Percentiles rank a stretch among this genome's conserved stretches.
These are phyloP conservation scores for Brachypodium distachyon DNA, from an alignment of 202 grass and related monocot species.

Conservation along the genomic window DNA sequence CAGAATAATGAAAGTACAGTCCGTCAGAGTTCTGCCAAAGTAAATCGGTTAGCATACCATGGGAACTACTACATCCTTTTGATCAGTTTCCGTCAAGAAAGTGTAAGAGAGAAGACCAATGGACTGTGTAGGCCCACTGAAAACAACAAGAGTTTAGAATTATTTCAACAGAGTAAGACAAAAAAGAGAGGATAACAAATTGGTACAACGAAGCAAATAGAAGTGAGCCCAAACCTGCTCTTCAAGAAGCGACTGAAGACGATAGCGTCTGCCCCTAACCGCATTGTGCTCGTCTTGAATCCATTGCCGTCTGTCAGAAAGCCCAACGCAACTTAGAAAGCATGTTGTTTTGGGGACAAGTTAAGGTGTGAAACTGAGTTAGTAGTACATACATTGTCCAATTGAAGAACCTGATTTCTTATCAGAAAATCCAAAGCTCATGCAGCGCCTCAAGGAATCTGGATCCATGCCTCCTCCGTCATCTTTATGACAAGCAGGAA, in stretches of 20 bases:
- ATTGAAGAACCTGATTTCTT: slow-evolving; percentile 67
- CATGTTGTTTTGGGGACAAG: not conserved
- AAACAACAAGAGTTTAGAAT: not conserved
- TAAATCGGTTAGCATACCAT: slow-evolving; percentile 30
- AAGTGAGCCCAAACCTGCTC: slow-evolving; percentile 29
- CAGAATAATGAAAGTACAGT: not conserved
- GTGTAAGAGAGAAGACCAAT: slow-evolving; percentile 88
- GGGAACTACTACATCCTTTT: slow-evolving; percentile 70
- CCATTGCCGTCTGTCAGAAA: slow-evolving; percentile 75
- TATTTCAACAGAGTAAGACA: not conserved
- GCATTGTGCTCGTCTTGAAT: slow-evolving; percentile 93
- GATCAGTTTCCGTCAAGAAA: slow-evolving; percentile 48
- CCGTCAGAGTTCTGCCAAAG: not conserved
- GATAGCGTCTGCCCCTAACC: slow-evolving; percentile 74
- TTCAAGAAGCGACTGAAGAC: slow-evolving; percentile 66
- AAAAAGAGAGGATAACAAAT: not conserved
- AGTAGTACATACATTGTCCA: slow-evolving; percentile 57
- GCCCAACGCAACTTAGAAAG: not conserved
- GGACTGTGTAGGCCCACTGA: slow-evolving; percentile 60
- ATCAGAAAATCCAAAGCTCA: slow-evolving; percentile 92
- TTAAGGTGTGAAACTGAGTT: not conserved
- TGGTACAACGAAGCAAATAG: not conserved
- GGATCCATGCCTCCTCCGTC: slow-evolving; percentile 88
- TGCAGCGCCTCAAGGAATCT: slow-evolving; percentile 56
- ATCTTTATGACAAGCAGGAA: slow-evolving; percentile 30